phyloP scores from a whole-genome alignment of 805 yeast species.

The Metschnikowia proteae region DNA sequence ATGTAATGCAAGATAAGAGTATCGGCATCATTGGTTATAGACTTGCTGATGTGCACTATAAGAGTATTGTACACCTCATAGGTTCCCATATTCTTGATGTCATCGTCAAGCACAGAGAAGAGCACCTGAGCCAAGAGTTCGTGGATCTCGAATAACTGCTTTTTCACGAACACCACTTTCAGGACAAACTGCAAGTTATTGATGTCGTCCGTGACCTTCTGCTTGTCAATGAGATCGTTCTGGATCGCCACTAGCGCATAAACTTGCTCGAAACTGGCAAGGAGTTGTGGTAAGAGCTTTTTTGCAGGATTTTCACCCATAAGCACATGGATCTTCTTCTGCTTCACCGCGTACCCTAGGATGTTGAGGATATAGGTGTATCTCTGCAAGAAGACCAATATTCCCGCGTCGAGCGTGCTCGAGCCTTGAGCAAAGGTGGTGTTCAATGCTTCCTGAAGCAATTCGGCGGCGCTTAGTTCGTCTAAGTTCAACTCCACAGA shows the following conservation, averaged over 20 bases:
- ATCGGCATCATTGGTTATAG: slow-evolving; percentile 54
- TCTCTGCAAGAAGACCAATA: slow-evolving; percentile 64
- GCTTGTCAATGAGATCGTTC: slow-evolving; percentile 45
- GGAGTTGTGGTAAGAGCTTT: slow-evolving; percentile 38
- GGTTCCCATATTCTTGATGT: slow-evolving; percentile 27
- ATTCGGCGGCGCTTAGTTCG: slow-evolving; percentile 70
- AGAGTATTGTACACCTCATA: slow-evolving; percentile 35
- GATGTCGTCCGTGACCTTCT: slow-evolving; percentile 50
- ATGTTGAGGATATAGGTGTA: slow-evolving; percentile 72
- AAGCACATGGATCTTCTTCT: slow-evolving; percentile 22
- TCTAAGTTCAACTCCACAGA: slow-evolving; percentile 53
- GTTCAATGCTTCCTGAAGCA: slow-evolving; percentile 48
- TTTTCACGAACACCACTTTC: slow-evolving; percentile 53
- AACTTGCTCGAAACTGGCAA: slow-evolving; percentile 55
- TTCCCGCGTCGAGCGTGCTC: slow-evolving; percentile 56
- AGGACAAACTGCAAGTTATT: slow-evolving; percentile 37
- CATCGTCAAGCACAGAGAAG: slow-evolving; percentile 45
- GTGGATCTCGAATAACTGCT: slow-evolving; percentile 61
- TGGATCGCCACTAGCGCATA: slow-evolving; percentile 55
- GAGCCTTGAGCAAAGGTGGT: slow-evolving; percentile 43
- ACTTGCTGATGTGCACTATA: slow-evolving; percentile 40
- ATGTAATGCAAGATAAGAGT: slow-evolving; percentile 58
- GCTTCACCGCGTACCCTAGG: slow-evolving; percentile 32
- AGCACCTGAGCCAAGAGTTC: slow-evolving; percentile 67
- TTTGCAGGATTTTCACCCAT: slow-evolving; percentile 11